phyloP scores from a whole-genome alignment of 2,329 filamentous ascomycete species.

The Sphaerulina vaccinii region DNA sequence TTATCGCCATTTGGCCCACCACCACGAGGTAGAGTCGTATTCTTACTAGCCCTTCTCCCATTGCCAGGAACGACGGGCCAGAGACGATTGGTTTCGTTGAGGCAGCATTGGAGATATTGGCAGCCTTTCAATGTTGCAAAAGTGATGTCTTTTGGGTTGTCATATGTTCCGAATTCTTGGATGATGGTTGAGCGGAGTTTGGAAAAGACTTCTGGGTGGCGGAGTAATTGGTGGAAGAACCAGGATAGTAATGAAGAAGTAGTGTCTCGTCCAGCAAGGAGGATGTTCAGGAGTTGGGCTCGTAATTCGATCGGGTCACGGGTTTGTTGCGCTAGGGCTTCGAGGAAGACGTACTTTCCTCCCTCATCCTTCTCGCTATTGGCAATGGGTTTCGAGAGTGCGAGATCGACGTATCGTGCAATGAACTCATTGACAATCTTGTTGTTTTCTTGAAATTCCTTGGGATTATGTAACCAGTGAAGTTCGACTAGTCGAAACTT shows the following conservation, averaged over 20 bases:
- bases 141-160: constrained; percentile 47
- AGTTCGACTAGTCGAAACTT: constrained; percentile 41
- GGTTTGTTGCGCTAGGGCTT: constrained; percentile 48
- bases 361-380: constrained; percentile 33
- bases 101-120: constrained; percentile 56
- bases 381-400: constrained; percentile 37
- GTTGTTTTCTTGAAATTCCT: constrained; percentile 42
- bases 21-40: constrained; percentile 71
- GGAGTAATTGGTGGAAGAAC: constrained; percentile 54
- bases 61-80: constrained; percentile 80
- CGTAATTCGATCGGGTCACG: constrained; percentile 45
- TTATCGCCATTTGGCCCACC: constrained; percentile 52
- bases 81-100: constrained; percentile 64
- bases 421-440: constrained; percentile 46
- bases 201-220: constrained; percentile 50
- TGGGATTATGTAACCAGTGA: constrained; percentile 38
- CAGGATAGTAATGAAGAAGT: constrained; percentile 55
- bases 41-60: constrained; percentile 65
- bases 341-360: constrained; percentile 47
- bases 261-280: constrained; percentile 67
- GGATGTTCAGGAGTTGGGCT: constrained; percentile 55
- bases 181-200: constrained; percentile 53
- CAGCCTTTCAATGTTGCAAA: constrained; percentile 66
- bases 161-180: constrained; percentile 47
- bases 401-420: constrained; percentile 47